Evolutionary conservation across 495 filamentous ascomycete genomes (phyloP).

Genomic region (Lentithecium fluviatile): DNA sequence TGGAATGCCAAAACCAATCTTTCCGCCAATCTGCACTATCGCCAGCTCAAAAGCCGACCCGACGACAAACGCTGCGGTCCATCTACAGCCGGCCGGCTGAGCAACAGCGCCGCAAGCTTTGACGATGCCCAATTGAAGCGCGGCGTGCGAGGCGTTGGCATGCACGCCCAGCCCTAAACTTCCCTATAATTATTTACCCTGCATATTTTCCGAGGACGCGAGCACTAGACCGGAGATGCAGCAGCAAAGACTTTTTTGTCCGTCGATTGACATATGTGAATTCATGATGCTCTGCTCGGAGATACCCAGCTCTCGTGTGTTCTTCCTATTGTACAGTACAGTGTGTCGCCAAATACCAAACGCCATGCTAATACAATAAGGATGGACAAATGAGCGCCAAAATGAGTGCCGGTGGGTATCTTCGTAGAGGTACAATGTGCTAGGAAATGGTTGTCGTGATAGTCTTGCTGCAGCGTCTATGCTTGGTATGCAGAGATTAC

Average conservation of each 20-base stretch:
- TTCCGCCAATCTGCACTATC: neutral
- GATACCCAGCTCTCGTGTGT: neutral
- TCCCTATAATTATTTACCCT: constrained; percentile 1
- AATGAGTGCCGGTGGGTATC: constrained; percentile 28
- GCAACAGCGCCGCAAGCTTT: neutral
- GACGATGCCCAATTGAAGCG: neutral
- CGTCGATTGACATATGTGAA: neutral
- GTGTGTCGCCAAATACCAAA: neutral
- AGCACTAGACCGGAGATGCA: neutral
- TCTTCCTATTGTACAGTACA: constrained; percentile 15
- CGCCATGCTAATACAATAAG: constrained; percentile 10
- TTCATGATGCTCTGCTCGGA: neutral
- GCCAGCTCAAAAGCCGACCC: neutral
- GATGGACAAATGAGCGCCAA: neutral
- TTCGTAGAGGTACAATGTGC: constrained; percentile 14
- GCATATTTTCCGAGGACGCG: neutral
- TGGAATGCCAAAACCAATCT: no score
- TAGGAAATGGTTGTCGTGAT: neutral
- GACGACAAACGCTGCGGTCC: no score
- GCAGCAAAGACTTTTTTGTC: no score
- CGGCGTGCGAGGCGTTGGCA: neutral
- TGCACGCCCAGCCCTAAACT: neutral
- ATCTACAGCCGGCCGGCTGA: no score
- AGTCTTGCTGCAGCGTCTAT: neutral
- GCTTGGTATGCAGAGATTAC: neutral